A percentile compares a stretch with the other conserved stretches of the same genome.
Evolutionary conservation across 2,329 filamentous ascomycete species (phyloP).

Genomic region (Trichoderma harzianum): DNA sequence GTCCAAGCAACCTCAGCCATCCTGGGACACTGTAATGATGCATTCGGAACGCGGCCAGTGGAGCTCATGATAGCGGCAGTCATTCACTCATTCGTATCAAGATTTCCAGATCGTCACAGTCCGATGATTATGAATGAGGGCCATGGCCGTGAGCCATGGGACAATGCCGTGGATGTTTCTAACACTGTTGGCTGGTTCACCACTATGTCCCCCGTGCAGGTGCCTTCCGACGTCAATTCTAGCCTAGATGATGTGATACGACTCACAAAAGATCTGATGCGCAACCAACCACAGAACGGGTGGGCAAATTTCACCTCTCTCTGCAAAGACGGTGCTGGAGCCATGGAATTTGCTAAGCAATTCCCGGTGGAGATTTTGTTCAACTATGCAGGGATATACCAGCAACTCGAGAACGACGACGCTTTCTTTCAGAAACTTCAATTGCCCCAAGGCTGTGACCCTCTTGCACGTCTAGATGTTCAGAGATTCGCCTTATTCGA

Average conservation of each 20-base stretch:
- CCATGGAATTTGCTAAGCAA: too few species aligned
- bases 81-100: neutral
- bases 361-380: too few species aligned
- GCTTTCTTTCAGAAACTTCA: too few species aligned
- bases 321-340: neutral
- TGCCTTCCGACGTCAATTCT: neutral
- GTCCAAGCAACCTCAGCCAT: neutral
- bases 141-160: slow-evolving; percentile 34
- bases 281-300: neutral
- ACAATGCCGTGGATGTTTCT: slow-evolving; percentile 28
- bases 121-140: slow-evolving; percentile 26
- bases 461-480: too few species aligned
- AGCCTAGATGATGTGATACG: neutral
- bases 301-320: neutral
- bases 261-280: neutral
- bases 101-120: too few species aligned
- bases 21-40: neutral
- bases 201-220: slow-evolving; percentile 28
- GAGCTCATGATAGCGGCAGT: slow-evolving; percentile 2
- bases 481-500: too few species aligned
- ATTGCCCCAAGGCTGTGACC: too few species aligned
- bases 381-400: too few species aligned
- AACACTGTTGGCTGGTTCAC: slow-evolving; percentile 38
- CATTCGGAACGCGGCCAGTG: neutral
- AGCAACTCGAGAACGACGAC: too few species aligned